phyloP scores from a whole-genome alignment of 805 yeast species.

The Cyberlindnera americana region DNA sequence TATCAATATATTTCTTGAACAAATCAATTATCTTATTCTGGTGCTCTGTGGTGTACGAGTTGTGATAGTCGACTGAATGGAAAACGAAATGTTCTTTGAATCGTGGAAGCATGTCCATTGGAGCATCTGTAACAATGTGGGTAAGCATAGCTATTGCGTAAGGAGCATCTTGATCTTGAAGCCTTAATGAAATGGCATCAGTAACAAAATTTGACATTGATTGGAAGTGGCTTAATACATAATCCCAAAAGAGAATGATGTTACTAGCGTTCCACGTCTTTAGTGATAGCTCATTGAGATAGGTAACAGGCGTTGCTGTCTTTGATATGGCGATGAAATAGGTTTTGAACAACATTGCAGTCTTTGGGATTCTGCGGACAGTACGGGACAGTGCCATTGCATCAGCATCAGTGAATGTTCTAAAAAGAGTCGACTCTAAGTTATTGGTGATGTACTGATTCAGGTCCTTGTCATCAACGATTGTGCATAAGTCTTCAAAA shows the following conservation, averaged over 20 bases:
- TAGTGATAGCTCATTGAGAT: conserved; percentile 1
- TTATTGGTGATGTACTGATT: conserved; percentile 21
- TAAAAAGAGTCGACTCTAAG: conserved; percentile 23
- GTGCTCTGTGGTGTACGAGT: neutral
- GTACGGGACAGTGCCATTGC: conserved; percentile 13
- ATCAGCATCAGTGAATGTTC: conserved; percentile 6
- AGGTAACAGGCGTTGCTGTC: conserved; percentile 1
- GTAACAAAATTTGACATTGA: neutral
- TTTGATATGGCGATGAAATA: conserved; percentile 12
- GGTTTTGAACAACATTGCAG: conserved; percentile 8
- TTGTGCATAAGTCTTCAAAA: conserved; percentile 12
- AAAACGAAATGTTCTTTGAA: conserved; percentile 15
- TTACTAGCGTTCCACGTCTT: conserved; percentile 1
- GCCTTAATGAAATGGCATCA: neutral
- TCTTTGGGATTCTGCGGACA: conserved; percentile 12
- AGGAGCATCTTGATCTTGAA: conserved; percentile 5
- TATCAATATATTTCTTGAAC: conserved; percentile 4
- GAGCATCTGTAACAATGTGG: neutral
- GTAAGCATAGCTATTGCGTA: conserved; percentile 8
- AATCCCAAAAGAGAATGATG: neutral
- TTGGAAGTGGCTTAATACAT: neutral
- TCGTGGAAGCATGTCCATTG: neutral
- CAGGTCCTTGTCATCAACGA: conserved; percentile 4
- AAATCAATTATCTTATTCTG: conserved; percentile 2
- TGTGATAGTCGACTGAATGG: conserved; percentile 16